A percentile compares a stretch with the other conserved stretches of the same genome.
phyloP scores from a whole-genome alignment of 108 stramenopile species.

The Bacterosira constricta region DNA sequence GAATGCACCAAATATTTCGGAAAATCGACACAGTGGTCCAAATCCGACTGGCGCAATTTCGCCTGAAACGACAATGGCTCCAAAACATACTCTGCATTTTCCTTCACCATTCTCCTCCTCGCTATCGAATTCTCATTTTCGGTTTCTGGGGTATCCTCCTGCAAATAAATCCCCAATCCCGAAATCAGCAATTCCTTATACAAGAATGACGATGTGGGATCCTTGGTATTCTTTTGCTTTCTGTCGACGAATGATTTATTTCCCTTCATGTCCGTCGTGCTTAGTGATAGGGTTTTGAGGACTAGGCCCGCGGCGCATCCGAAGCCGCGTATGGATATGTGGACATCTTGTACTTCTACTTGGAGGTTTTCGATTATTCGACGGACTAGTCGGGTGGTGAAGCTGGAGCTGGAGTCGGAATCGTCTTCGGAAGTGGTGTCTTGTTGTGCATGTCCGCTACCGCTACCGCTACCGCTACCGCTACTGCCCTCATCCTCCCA shows the following conservation, averaged over 20 bases:
- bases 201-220: conserved; percentile 53
- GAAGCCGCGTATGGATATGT: conserved; percentile 55
- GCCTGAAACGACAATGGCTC: conserved; percentile 78
- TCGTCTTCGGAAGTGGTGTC: too few species aligned
- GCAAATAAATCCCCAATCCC: conserved; percentile 79
- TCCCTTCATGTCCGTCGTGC: conserved; percentile 75
- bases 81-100: conserved; percentile 61
- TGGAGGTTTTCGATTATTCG: conserved; percentile 86
- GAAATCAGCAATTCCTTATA: conserved; percentile 69
- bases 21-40: conserved; percentile 62
- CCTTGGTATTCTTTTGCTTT: conserved; percentile 36
- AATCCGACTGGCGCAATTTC: conserved; percentile 76
- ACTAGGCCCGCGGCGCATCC: conserved; percentile 68
- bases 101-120: not conserved
- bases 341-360: conserved; percentile 79
- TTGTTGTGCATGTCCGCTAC: not conserved
- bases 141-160: conserved; percentile 39
- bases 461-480: not conserved
- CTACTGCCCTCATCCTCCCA: conserved; percentile 32
- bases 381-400: conserved; percentile 70
- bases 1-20: conserved; percentile 78
- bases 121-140: not conserved
- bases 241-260: conserved; percentile 76
- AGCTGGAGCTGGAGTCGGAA: conserved; percentile 29
- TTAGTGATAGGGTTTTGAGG: conserved; percentile 62